A percentile compares a stretch with the other conserved stretches of the same genome.
These are phyloP conservation scores for Articulospora tetracladia DNA, from an alignment of 495 filamentous ascomycete genomes.

Conservation along the genomic window DNA sequence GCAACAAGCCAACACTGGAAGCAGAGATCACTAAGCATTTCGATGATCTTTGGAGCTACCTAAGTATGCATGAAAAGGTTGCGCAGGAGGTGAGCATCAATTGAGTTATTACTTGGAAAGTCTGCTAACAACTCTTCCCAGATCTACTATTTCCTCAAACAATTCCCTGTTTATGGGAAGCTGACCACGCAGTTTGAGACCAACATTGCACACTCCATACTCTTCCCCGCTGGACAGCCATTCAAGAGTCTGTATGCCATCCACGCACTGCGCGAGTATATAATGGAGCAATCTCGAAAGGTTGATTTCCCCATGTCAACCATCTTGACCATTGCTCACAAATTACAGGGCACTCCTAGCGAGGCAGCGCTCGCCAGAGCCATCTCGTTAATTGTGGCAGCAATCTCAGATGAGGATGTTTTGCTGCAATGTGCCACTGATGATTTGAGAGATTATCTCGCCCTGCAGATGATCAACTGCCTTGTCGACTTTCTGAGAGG, in stretches of 20 bases:
- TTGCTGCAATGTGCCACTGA: slow-evolving; percentile 33
- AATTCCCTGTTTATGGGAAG: slow-evolving; percentile 66
- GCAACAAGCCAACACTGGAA: slow-evolving; percentile 55
- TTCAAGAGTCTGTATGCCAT: slow-evolving; percentile 74
- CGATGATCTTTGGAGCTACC: slow-evolving; percentile 75
- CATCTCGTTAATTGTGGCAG: slow-evolving; percentile 41
- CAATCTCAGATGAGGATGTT: slow-evolving; percentile 40
- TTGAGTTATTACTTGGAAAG: slow-evolving; percentile 23
- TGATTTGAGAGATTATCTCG: slow-evolving; percentile 33
- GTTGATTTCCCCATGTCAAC: not conserved
- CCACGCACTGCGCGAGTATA: slow-evolving; percentile 53
- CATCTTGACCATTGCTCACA: slow-evolving; percentile 1
- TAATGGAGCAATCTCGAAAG: slow-evolving; percentile 24
- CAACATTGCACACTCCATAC: slow-evolving; percentile 44
- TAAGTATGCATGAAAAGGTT: slow-evolving; percentile 70
- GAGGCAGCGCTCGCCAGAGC: slow-evolving; percentile 31
- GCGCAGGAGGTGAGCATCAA: slow-evolving; percentile 44
- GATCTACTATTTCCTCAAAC: slow-evolving; percentile 71
- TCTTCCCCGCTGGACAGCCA: slow-evolving; percentile 67
- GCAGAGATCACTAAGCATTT: slow-evolving; percentile 80
- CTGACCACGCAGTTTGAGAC: slow-evolving; percentile 56
- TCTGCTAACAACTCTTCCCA: slow-evolving; percentile 26
- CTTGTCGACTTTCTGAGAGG: slow-evolving; percentile 40
- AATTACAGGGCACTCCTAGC: slow-evolving; percentile 12
- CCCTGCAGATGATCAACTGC: slow-evolving; percentile 40